These are phyloP conservation scores for Candida khao-thaluensis DNA, from an alignment of 805 yeast genomes.

Conservation along the genomic window DNA sequence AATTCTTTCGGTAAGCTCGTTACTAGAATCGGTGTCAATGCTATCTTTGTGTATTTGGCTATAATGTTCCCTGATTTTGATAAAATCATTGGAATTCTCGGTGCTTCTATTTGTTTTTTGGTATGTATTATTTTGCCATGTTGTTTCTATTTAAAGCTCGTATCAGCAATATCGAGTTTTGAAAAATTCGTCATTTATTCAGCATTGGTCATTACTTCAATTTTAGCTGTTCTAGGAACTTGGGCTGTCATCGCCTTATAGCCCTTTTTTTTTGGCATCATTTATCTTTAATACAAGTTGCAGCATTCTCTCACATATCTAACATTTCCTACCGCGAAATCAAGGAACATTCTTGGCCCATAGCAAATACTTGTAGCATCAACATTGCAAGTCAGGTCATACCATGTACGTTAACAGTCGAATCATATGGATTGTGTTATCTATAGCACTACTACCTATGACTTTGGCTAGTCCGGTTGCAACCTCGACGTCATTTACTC, in stretches of 20 bases:
- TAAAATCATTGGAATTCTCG: slow-evolving; percentile 74
- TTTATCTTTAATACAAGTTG: no score
- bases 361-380: no score
- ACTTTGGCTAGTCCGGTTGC: background rate
- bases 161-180: slow-evolving; percentile 35
- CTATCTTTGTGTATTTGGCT: slow-evolving; percentile 56
- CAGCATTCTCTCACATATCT: no score
- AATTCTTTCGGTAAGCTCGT: slow-evolving; percentile 18
- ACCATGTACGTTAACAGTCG: background rate
- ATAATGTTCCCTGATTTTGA: slow-evolving; percentile 77
- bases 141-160: slow-evolving; percentile 60
- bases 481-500: slow-evolving; percentile 4
- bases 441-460: slow-evolving; percentile 2
- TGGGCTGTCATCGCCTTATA: slow-evolving; percentile 47
- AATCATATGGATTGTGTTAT: background rate
- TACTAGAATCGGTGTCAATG: slow-evolving; percentile 47
- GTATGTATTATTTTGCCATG: slow-evolving; percentile 80
- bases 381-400: no score
- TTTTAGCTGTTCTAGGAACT: slow-evolving; percentile 60
- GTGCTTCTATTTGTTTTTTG: slow-evolving; percentile 75
- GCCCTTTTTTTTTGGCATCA: no score
- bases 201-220: slow-evolving; percentile 45
- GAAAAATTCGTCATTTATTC: slow-evolving; percentile 41
- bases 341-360: no score
- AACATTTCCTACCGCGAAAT: no score